phyloP scores from a whole-genome alignment of 108 stramenopile genomes.

The Licmophora abbreviata region DNA sequence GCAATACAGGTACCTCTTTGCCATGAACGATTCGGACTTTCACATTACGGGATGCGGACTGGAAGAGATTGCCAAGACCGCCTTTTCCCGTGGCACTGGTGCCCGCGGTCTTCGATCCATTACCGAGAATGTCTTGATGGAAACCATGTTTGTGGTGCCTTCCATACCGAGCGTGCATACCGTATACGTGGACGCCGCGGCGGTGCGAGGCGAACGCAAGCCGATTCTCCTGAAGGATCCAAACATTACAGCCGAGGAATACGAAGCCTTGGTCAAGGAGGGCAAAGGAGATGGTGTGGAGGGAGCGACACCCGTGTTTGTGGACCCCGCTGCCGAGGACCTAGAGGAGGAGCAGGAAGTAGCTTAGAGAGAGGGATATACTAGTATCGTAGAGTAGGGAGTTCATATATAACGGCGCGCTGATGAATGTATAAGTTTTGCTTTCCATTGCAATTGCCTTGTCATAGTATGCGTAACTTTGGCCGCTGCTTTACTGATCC shows the following conservation, averaged over 20 bases:
- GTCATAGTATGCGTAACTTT: too few species aligned
- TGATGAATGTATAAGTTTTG: too few species aligned
- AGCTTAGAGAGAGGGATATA: too few species aligned
- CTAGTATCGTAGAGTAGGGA: too few species aligned
- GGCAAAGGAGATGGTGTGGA: conserved; percentile 45
- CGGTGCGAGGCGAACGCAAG: conserved; percentile 77
- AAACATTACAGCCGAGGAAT: conserved; percentile 67
- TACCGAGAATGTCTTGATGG: conserved; percentile 89
- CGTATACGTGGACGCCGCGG: conserved; percentile 89
- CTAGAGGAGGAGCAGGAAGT: too few species aligned
- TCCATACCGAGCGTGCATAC: conserved; percentile 81
- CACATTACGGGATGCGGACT: conserved; percentile 90
- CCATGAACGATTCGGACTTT: conserved; percentile 91
- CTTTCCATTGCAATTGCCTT: too few species aligned
- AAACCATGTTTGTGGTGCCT: conserved; percentile 91
- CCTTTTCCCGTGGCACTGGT: conserved; percentile 87
- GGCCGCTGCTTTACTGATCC: too few species aligned
- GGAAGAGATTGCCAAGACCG: conserved; percentile 82
- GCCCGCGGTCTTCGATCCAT: conserved; percentile 94
- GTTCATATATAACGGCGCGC: too few species aligned
- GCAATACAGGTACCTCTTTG: conserved; percentile 93
- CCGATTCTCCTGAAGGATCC: conserved; percentile 76
- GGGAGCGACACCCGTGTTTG: conserved; percentile 38
- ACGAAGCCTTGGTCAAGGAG: conserved; percentile 45
- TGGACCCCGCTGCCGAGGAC: conserved; percentile 38